Evolutionary conservation across 2,329 filamentous ascomycete species (phyloP), one percentile per base, ranked within the genome.

Genomic region (Penicillium frequentans): DNA sequence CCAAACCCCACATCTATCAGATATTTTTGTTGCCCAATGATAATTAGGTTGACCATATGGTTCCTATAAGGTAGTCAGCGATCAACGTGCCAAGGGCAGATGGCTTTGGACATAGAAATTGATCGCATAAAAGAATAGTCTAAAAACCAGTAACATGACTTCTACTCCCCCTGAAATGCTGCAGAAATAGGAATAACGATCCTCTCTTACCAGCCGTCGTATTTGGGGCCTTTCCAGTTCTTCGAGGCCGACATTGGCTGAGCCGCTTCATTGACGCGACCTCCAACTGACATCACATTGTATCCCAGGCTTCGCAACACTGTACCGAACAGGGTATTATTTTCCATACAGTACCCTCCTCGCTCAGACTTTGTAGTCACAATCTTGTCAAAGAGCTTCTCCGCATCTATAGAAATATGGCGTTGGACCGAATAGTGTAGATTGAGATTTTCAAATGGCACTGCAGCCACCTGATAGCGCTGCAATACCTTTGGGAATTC

Each of bases 11-110:
- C 69, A 48, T 71, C 69, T 46, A 67, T 55, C 29, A 67, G 55
- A 45, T 69, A 72, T 8, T 75, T 72, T 49, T 76, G 77, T 11
- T 77, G 71, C 39, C 75, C 68, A 13, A 88, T 71, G 1, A 78
- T 81, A 47, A 86, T 77, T 44, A 87, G 81, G 65, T 83, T 84
- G 48, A 86, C 79, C 59, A 87, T 81, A 66, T 87, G 84, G 21
- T 80, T 77, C 60, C 50, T 52, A 27, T 10, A 27, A 43, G 31
- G n/a, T 19, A 7, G 24, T 21, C 31, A 52, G 49, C 23, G 23
- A 51, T 16, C 23, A 29, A 27, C 23, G 26, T 16, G 37, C 16
- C 8, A 37, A 10, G 13, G 48, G 13, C 31, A 5, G 14, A 33
- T 33, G 3, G 14, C 31, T 33, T 14, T 33, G 31, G 5, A 16